phyloP scores from a whole-genome alignment of 2,329 filamentous ascomycete species.

The Trichoderma sp. region DNA sequence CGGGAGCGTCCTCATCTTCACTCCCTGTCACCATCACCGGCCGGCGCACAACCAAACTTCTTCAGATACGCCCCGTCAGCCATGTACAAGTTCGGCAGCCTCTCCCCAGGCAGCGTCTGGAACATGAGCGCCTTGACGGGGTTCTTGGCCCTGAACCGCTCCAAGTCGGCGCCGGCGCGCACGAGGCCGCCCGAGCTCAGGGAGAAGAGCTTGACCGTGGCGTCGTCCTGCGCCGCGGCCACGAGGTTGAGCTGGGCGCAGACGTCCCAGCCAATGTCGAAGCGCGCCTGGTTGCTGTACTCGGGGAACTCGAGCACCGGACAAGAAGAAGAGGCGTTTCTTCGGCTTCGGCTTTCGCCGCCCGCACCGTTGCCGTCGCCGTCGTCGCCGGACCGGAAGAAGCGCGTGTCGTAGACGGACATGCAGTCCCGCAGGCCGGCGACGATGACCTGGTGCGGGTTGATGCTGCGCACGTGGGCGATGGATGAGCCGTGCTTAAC shows the following conservation, averaged over 20 bases:
- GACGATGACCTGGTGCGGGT: conserved; percentile 54
- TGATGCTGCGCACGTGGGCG: conserved; percentile 54
- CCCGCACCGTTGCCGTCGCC: too few species aligned
- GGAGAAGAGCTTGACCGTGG: conserved; percentile 54
- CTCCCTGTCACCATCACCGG: background rate
- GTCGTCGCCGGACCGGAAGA: conserved; percentile 30
- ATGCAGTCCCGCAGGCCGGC: conserved; percentile 55
- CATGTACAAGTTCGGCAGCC: conserved; percentile 51
- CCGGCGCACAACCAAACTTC: conserved; percentile 45
- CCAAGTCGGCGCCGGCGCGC: conserved; percentile 33
- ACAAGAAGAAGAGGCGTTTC: conserved; percentile 29
- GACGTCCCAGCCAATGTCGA: conserved; percentile 56
- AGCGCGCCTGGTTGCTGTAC: conserved; percentile 54
- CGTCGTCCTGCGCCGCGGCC: conserved; percentile 57
- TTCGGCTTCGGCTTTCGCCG: conserved; percentile 14
- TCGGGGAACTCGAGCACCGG: conserved; percentile 53
- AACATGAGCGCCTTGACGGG: conserved; percentile 52
- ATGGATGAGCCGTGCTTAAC: conserved; percentile 46
- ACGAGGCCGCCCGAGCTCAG: conserved; percentile 49
- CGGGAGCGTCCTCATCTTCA: background rate
- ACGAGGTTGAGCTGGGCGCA: conserved; percentile 51
- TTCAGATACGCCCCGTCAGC: conserved; percentile 43
- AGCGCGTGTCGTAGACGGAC: conserved; percentile 61
- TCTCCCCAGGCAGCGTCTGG: conserved; percentile 48
- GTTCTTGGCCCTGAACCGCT: conserved; percentile 31